Base-by-base conservation (phyloP, 75 land plant genomes). In the Sequoia sempervirens region DNA sequence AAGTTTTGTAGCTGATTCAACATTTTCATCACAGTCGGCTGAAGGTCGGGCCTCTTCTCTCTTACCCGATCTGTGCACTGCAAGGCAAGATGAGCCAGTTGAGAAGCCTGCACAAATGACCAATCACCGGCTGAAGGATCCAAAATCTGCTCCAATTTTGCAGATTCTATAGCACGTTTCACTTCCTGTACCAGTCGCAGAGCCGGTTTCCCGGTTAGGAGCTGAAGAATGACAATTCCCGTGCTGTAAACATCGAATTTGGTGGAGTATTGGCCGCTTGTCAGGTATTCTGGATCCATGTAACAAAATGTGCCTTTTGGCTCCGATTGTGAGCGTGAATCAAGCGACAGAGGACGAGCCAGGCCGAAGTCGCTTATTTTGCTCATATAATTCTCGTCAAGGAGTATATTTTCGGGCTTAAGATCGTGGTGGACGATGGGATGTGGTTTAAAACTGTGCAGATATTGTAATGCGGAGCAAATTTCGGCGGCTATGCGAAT, bases 371-470 rank as follows among this genome's bases (percentile, higher is more conserved):
- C 89, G 18, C 79, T 70, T 34, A 88, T 83, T 53, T 86, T 85
- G 75, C 84, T 81, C 4, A 75, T 85, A 20, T 85, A 86, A 81
- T 95, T 91, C 34, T 87, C 85, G 85, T 95, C 95, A 5, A 95
- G 89, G 38, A 95, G 91, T 66, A 95, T 89, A 70, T 95, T 93
- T 1, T 87, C 85, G 9, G 96, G 98, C 74, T 94, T 92, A 12
- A 96, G 85, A 82, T 94, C 94, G 5, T 94, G 91, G 83, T 96
- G 98, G 28, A 96, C 87, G 5, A 94, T 85, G 13, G 88, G 73
- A n/a, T 87, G 82, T 40, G 95, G 94, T 28, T 87, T 87, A 32
- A 36, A 23, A 34, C 90, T 88, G 84, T 96, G 98, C 13, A 96
- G 91, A 80, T 89, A 91, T 75, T 87, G 84, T 26, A 94, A 90